Evolutionary conservation across 768 basidiomycete genomes (phyloP), one percentile per base, ranked within the genome.

Genomic region (Pisolithus albus): DNA sequence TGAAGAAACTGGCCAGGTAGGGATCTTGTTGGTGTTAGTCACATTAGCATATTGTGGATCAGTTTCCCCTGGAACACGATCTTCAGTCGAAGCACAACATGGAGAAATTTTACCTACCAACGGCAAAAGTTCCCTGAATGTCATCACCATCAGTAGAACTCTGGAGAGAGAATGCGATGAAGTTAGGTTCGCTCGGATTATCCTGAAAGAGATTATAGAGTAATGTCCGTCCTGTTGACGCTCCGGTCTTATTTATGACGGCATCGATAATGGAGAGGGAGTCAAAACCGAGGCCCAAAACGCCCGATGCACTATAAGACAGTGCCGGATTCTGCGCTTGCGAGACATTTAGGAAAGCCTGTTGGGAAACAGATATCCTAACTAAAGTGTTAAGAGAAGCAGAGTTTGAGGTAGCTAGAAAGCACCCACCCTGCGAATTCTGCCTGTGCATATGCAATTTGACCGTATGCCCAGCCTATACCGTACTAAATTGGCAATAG

Each of bases 211-310:
- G 68, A 59, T 89, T 92, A 71, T 82, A 85, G 19, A 92, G 75
- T 41, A 92, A 61, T 56, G 80, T 82, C 28, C 84, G 78, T 18
- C 89, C 90, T 6, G 77, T 70, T 2, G 79, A 74, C 1, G 77
- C 73, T 24, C 78, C 75, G 2, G 84, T 80, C 30, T 66, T 59
- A 56, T 84, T 86, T 43, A 88, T 65, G 6, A 71, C 63, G 9
- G 73, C 66, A 59, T 92, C 87, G 51, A 93, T 79, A 30, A 72
- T 77, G 3, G 91, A 92, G 39, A 92, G 78, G 16, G 80, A 78
- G 36, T 81, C 82, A 61, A 91, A 91, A 36, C 91, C 89, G 11
- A 91, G 75, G 9, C 90, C 88, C 36, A 81, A 64, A 61, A 92
- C 80, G 18, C 89, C 89, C 55, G 70, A 62, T 15, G 86, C 84